These are phyloP conservation scores for Malus hybrid DNA, from an alignment of 331 rosid genomes.

Conservation along the genomic window DNA sequence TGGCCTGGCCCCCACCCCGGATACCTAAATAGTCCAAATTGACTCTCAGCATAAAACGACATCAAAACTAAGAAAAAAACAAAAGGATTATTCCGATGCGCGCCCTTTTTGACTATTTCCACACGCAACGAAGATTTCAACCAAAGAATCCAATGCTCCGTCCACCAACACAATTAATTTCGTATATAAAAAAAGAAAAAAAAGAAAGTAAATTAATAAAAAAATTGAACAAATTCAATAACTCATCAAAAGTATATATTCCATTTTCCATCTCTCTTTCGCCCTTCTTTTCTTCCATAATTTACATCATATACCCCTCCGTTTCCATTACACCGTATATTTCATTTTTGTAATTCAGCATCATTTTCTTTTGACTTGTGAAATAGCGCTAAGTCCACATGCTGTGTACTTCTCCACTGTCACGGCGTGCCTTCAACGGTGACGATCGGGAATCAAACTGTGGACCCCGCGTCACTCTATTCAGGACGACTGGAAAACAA, in stretches of 20 bases:
- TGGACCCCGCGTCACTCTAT: neutral
- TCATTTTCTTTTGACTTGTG: neutral
- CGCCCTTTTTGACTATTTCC: neutral
- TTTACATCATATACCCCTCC: neutral
- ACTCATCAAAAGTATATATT: conserved; percentile 5
- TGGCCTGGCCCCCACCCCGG: conserved; percentile 1
- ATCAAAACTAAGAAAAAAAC: neutral
- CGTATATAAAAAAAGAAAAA: neutral
- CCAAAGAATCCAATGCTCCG: neutral
- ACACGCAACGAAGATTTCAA: neutral
- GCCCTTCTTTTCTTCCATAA: neutral
- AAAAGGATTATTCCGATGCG: neutral
- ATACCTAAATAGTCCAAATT: conserved; percentile 9
- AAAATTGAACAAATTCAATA: neutral
- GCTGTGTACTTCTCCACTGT: neutral
- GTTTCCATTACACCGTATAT: neutral
- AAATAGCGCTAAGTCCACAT: neutral
- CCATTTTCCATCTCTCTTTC: conserved; percentile 1
- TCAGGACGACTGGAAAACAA: neutral
- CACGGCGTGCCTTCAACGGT: neutral
- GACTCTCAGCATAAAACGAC: neutral
- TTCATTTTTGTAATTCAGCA: neutral
- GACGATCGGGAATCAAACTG: too few relatives aligned
- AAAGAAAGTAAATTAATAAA: neutral
- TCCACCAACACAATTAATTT: neutral